Evolutionary conservation across 805 yeast species (phyloP).

Genomic region (Nakazawaea ernobii): DNA sequence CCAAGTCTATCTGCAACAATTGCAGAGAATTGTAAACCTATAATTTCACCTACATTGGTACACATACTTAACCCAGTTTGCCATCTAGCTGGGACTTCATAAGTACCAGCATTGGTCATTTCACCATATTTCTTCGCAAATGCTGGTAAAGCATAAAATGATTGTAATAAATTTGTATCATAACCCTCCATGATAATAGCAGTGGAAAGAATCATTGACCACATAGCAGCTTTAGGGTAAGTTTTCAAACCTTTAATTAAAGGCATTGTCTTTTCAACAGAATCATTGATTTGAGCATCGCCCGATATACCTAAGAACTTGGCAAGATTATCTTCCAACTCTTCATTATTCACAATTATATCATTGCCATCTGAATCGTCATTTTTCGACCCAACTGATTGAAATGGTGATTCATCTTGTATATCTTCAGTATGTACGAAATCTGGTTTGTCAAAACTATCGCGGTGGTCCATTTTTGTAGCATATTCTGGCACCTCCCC

Average conservation of each 20-base stretch:
- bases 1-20: conserved; percentile 35
- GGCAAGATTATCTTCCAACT: conserved; percentile 22
- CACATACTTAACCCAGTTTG: conserved; percentile 32
- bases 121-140: conserved; percentile 37
- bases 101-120: conserved; percentile 19
- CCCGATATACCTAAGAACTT: conserved; percentile 27
- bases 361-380: neutral
- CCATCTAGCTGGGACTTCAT: conserved; percentile 34
- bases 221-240: conserved; percentile 39
- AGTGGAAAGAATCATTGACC: conserved; percentile 39
- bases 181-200: conserved; percentile 46
- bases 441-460: neutral
- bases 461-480: no score
- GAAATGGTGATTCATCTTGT: neutral
- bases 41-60: conserved; percentile 24
- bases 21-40: conserved; percentile 38
- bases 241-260: conserved; percentile 29
- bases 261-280: conserved; percentile 21
- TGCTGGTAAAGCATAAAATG: conserved; percentile 41
- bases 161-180: conserved; percentile 34
- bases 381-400: neutral
- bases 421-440: conserved; percentile 4
- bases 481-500: no score
- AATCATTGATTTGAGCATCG: conserved; percentile 12
- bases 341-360: conserved; percentile 6